Evolutionary conservation across 805 yeast genomes (phyloP).

Genomic region (Yamadazyma philogaea): DNA sequence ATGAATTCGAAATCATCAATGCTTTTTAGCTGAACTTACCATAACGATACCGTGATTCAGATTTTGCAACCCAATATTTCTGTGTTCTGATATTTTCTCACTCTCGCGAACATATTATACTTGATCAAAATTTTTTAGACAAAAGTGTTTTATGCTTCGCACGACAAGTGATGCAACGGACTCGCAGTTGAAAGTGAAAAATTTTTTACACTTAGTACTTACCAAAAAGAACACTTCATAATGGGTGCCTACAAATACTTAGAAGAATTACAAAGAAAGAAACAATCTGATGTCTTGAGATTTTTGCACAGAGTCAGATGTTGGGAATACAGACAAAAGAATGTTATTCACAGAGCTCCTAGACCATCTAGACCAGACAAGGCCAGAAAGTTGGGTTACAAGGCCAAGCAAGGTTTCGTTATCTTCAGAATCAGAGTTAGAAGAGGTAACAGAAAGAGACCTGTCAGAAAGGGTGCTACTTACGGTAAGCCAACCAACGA

Average conservation of each 20-base stretch:
- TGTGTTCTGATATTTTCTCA: slow-evolving; percentile 1
- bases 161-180: not conserved
- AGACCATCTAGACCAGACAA: slow-evolving; percentile 99
- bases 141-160: not conserved
- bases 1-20: no score
- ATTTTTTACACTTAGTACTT: slow-evolving; percentile 7
- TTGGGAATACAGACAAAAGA: slow-evolving; percentile 99
- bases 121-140: not conserved
- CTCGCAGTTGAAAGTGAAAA: slow-evolving; percentile 7
- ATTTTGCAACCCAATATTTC: no score
- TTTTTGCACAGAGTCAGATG: slow-evolving; percentile 99
- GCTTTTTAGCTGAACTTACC: no score
- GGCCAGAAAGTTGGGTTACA: slow-evolving; percentile 99
- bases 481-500: slow-evolving; percentile 99
- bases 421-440: slow-evolving; percentile 98
- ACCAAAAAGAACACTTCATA: slow-evolving; percentile 16
- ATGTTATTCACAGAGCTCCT: slow-evolving; percentile 97
- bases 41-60: no score
- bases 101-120: not conserved
- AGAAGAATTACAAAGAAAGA: slow-evolving; percentile 99
- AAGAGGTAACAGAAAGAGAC: slow-evolving; percentile 99
- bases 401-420: slow-evolving; percentile 99
- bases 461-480: slow-evolving; percentile 99
- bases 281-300: slow-evolving; percentile 99
- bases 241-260: slow-evolving; percentile 99